Percentiles rank a stretch among this genome's conserved stretches.
phyloP scores from a whole-genome alignment of 352 stramenopile genomes.

The Phytophthora cactorum region DNA sequence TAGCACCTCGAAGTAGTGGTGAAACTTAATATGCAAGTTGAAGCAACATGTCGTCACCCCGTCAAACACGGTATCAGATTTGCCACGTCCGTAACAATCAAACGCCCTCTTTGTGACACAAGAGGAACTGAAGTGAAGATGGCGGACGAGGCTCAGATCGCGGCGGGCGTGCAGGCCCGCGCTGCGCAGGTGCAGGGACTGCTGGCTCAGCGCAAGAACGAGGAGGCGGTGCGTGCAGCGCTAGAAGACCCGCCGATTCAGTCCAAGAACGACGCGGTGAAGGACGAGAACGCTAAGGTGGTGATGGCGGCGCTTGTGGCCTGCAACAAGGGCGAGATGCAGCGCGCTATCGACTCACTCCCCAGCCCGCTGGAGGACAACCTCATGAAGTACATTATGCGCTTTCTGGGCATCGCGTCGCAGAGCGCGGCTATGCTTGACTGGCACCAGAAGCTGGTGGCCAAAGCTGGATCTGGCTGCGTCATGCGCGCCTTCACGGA shows the following conservation, averaged over 20 bases:
- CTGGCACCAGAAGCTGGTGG: slow-evolving; percentile 88
- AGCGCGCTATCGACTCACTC: slow-evolving; percentile 81
- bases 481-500: slow-evolving; percentile 91
- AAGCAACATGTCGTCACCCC: slow-evolving; percentile 11
- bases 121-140: slow-evolving; percentile 39
- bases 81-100: slow-evolving; percentile 11
- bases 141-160: slow-evolving; percentile 65
- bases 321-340: slow-evolving; percentile 90
- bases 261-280: slow-evolving; percentile 66
- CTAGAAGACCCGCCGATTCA: slow-evolving; percentile 77
- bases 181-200: slow-evolving; percentile 71
- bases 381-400: slow-evolving; percentile 92
- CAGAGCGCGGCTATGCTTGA: slow-evolving; percentile 87
- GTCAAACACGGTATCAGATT: slow-evolving; percentile 32
- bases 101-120: slow-evolving; percentile 13
- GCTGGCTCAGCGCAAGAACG: slow-evolving; percentile 79
- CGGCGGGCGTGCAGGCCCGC: slow-evolving; percentile 63
- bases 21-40: slow-evolving; percentile 12
- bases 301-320: slow-evolving; percentile 77
- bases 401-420: slow-evolving; percentile 71
- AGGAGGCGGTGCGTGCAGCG: slow-evolving; percentile 76
- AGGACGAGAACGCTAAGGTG: slow-evolving; percentile 80
- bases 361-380: slow-evolving; percentile 71
- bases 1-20: neutral
- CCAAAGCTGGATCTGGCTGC: slow-evolving; percentile 87